Evolutionary conservation across 768 basidiomycete species (phyloP), one percentile per base, ranked within the genome.

Genomic region (Podaxis sp.): DNA sequence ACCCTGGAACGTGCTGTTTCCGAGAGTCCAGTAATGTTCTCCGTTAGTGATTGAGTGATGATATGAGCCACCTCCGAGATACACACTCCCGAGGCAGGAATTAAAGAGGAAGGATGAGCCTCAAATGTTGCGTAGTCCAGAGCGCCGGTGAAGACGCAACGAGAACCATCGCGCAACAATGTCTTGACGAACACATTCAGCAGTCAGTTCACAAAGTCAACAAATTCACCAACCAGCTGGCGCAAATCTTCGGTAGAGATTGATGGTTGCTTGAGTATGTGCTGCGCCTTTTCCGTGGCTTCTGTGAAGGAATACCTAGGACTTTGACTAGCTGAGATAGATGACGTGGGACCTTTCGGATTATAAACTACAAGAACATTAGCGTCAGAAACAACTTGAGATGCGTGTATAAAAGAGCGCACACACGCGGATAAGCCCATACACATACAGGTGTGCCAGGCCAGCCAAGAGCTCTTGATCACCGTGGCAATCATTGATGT

Each of bases 401-500:
- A 57, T 17, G 24, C 5, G 15, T 12, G 17, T 3, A 7, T 22
- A 39, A 44, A 48, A 3, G 33, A 6, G 49, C 58, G 12, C 51
- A 64, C 63, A 64, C 19, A 59, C 39, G 19, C 57, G 57, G 38
- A 64, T 55, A n/a, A 59, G 11, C 36, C 57, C 49, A 48, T 52
- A 53, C 9, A 64, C 57, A 54, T 59, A 64, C 39, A 64, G 22
- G 52, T 64, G 49, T 11, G 57, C 63, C 15, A 64, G 52, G 3
- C 57, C 39, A 19, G 57, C 63, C 51, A 64, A 28, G 51, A 64
- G 38, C 52, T 64, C 63, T 7, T n/a, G 19, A 30, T 39, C 40
- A 46, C 57, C 49, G 1, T 44, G 5, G 26, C 57, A 64, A 52
- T 26, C 52, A 7, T 30, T 59, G 49, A 64, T 59, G 1, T 59